Evolutionary conservation across 495 filamentous ascomycete species (phyloP), one percentile per base, ranked within the genome.

Genomic region (Aspergillus ellipticus): DNA sequence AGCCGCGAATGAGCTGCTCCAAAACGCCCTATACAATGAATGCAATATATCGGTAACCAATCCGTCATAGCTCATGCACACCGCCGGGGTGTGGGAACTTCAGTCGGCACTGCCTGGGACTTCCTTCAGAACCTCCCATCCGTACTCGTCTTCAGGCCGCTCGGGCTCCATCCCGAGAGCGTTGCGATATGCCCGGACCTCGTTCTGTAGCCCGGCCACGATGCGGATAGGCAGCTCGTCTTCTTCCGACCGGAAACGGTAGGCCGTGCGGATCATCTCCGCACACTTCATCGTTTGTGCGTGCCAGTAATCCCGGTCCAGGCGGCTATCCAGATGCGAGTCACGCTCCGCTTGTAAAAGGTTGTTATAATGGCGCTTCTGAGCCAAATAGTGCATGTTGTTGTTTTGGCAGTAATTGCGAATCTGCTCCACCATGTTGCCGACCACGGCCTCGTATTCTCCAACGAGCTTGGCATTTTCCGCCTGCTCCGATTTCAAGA

Each of bases 271-370:
- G 28, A 82, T 72, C 77, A 82, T 81, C 50, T 79, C 74, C 5
- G 76, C 74, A 37, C 73, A 75, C 50, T 75, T 74, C 74, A 81
- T 76, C 39, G 77, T 77, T 57, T 79, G 76, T 6, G 78, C 75
- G 60, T 87, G 83, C 84, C 83, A 86, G 55, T 83, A 76, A 47
- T 84, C 80, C n/a, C 82, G 83, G 55, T 83, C 80, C n/a, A 87
- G 59, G 8, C 84, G 76, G 61, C 82, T 75, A 17, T 83, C 74
- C 45, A 86, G 60, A 43, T 81, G 80, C 9, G 78, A 73, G 52
- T 80, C 74, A 15, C 83, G 80, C 54, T 85, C 82, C 1, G 77
- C 72, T 45, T 84, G 79, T 0, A 88, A 66, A 2, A 85, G 75
- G 33, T 71, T 73, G 56, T 82, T 80, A 68, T 85, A 88, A 66